These are phyloP conservation scores for Isoetes taiwanensis DNA, from an alignment of 75 land plant genomes.

Conservation along the genomic window DNA sequence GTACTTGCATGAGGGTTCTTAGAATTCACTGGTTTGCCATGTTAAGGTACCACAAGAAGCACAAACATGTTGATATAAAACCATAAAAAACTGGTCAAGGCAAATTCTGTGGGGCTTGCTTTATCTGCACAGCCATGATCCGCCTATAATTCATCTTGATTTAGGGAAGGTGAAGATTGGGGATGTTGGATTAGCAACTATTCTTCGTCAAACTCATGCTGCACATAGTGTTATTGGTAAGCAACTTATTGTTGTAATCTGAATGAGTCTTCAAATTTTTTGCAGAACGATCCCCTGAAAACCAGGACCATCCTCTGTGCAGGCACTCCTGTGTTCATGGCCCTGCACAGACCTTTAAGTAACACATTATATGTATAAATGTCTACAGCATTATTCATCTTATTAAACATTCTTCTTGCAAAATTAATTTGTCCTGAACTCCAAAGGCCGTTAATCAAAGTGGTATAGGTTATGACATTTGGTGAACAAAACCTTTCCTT, in stretches of 20 bases:
- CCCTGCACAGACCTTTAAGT: too few species aligned
- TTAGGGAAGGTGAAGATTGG: constrained; percentile 83
- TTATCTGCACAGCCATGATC: constrained; percentile 74
- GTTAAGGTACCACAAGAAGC: constrained; percentile 52
- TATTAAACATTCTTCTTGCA: too few species aligned
- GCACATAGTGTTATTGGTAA: constrained; percentile 68
- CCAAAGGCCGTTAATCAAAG: too few species aligned
- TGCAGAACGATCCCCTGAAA: too few species aligned
- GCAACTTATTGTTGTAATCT: constrained; percentile 3
- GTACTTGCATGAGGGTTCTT: too few species aligned
- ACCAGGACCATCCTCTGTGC: neutral
- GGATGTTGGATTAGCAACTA: constrained; percentile 61
- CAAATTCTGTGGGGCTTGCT: constrained; percentile 63
- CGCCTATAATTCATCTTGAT: constrained; percentile 67
- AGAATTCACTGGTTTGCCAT: neutral
- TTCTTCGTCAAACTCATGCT: constrained; percentile 52
- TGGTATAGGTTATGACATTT: too few species aligned
- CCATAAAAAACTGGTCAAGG: constrained; percentile 62
- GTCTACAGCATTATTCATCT: too few species aligned
- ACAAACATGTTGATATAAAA: constrained; percentile 50
- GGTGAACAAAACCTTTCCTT: too few species aligned
- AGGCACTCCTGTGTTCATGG: constrained; percentile 33
- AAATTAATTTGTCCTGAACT: too few species aligned
- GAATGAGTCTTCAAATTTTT: too few species aligned
- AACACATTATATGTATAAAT: too few species aligned